phyloP scores from a whole-genome alignment of 208 protist species.

The Novymonas esmeraldas region DNA sequence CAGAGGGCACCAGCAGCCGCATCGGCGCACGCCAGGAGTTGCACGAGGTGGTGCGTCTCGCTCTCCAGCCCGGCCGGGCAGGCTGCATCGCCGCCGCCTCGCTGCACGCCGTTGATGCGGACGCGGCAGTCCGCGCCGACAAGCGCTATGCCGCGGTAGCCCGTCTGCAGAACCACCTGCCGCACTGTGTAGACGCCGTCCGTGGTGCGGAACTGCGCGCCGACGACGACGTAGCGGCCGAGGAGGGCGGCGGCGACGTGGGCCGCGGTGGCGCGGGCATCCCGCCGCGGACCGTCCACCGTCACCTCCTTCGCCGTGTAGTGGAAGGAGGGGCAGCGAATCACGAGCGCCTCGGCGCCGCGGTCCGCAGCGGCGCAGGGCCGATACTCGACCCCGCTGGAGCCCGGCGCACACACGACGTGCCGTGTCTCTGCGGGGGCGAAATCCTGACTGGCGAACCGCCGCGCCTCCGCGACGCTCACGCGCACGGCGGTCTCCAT shows the following conservation, averaged over 20 bases:
- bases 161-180: slow-evolving; percentile 37
- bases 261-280: slow-evolving; percentile 27
- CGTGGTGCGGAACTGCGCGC: slow-evolving; percentile 37
- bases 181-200: slow-evolving; percentile 55
- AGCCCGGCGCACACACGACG: slow-evolving; percentile 6
- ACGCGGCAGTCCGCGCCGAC: slow-evolving; percentile 50
- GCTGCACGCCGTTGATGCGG: slow-evolving; percentile 50
- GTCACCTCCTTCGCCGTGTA: slow-evolving; percentile 31
- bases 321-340: slow-evolving; percentile 24
- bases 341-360: slow-evolving; percentile 5
- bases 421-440: slow-evolving; percentile 36
- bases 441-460: slow-evolving; percentile 56
- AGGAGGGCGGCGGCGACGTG: slow-evolving; percentile 49
- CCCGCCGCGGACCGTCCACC: slow-evolving; percentile 19
- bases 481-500: slow-evolving; percentile 26
- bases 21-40: slow-evolving; percentile 30
- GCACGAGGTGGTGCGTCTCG: slow-evolving; percentile 29
- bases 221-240: slow-evolving; percentile 58
- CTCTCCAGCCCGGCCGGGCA: slow-evolving; percentile 46
- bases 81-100: background rate
- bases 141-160: slow-evolving; percentile 62
- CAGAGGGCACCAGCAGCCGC: slow-evolving; percentile 23
- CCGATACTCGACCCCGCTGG: slow-evolving; percentile 8
- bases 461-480: slow-evolving; percentile 20
- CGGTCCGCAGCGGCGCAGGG: slow-evolving; percentile 1